Conservation (phyloP, 2,329 filamentous ascomycete genomes). For the Aspergillus quadrilineatus region DNA sequence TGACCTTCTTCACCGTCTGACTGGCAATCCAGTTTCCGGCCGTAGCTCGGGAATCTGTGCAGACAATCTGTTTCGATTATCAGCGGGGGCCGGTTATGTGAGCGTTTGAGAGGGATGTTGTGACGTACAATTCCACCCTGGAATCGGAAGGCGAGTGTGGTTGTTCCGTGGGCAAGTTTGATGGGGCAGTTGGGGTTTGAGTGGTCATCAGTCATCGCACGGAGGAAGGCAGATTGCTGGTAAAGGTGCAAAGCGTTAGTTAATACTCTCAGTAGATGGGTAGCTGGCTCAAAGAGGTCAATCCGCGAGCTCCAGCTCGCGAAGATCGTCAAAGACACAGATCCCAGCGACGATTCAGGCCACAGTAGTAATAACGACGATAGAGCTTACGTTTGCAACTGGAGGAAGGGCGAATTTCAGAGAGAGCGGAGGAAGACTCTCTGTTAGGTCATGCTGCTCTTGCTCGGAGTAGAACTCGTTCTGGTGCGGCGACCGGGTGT, state of each 20-base stretch:
- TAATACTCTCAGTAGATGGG: slow-evolving; percentile 7
- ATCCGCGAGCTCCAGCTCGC: background rate
- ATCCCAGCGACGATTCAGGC: background rate
- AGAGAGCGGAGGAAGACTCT: slow-evolving; percentile 72
- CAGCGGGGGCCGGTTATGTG: background rate
- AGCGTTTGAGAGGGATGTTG: background rate
- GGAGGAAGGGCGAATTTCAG: slow-evolving; percentile 95
- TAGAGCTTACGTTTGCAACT: slow-evolving; percentile 73
- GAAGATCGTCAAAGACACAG: background rate
- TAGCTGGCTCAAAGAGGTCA: background rate
- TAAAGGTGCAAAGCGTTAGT: slow-evolving; percentile 15
- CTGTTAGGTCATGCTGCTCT: slow-evolving; percentile 70
- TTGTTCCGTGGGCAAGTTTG: slow-evolving; percentile 99
- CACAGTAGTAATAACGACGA: background rate
- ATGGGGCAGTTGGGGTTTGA: slow-evolving; percentile 96
- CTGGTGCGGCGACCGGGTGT: slow-evolving; percentile 75
- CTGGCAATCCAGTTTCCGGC: slow-evolving; percentile 99
- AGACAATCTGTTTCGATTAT: slow-evolving; percentile 63
- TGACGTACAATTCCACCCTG: slow-evolving; percentile 75
- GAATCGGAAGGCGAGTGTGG: slow-evolving; percentile 96
- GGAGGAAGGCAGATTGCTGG: slow-evolving; percentile 89
- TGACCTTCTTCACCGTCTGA: slow-evolving; percentile 99
- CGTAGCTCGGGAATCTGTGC: slow-evolving; percentile 94
- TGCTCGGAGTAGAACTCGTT: slow-evolving; percentile 71
- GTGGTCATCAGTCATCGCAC: slow-evolving; percentile 94